Percentiles rank a stretch among this genome's conserved stretches.
Conservation (phyloP, 2,329 filamentous ascomycete genomes). For the Dactylellina cionopaga region DNA sequence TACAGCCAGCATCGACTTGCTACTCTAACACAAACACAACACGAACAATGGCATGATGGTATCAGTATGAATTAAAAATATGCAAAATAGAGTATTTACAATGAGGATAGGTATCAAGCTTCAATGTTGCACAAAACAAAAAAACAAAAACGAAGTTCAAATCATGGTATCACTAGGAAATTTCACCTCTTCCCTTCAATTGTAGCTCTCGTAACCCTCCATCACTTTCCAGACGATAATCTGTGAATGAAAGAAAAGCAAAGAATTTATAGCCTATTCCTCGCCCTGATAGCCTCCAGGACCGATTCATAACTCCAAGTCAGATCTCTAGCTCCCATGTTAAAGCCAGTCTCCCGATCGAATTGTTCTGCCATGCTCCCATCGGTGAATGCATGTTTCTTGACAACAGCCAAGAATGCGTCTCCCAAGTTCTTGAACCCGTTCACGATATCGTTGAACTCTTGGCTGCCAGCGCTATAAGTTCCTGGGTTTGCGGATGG, state of each 20-base stretch:
- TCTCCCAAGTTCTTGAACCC: slow-evolving; percentile 73
- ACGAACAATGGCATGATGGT: too few species aligned
- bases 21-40: too few species aligned
- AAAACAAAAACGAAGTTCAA: too few species aligned
- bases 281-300: slow-evolving; percentile 64
- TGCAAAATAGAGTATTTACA: too few species aligned
- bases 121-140: too few species aligned
- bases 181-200: too few species aligned
- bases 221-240: too few species aligned
- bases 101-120: too few species aligned
- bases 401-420: slow-evolving; percentile 65
- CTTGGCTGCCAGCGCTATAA: slow-evolving; percentile 68
- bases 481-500: slow-evolving; percentile 70
- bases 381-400: slow-evolving; percentile 67
- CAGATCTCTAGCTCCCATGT: slow-evolving; percentile 68
- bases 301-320: slow-evolving; percentile 80
- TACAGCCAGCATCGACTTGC: too few species aligned
- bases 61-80: too few species aligned
- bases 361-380: slow-evolving; percentile 77
- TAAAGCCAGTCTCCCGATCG: slow-evolving; percentile 64
- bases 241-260: too few species aligned
- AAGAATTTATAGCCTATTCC: slow-evolving; percentile 31
- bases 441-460: slow-evolving; percentile 68
- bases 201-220: too few species aligned
- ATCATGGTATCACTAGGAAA: background rate